These are phyloP conservation scores for Xylaria acuta DNA, from an alignment of 495 filamentous ascomycete genomes.

Conservation along the genomic window DNA sequence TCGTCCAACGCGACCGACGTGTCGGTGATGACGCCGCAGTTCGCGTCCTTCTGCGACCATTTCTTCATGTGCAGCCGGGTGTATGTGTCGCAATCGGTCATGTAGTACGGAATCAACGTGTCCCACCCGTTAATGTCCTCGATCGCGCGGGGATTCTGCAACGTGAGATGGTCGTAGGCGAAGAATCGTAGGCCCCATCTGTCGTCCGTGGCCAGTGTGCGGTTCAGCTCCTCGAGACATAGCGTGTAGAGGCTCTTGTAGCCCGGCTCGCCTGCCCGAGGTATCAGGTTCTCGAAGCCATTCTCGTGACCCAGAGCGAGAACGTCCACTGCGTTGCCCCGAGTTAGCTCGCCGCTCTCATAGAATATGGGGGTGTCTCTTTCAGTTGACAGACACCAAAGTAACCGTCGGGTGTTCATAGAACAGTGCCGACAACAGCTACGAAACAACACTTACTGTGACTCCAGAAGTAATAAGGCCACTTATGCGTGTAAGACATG, in stretches of 20 bases:
- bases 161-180: conserved; percentile 63
- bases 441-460: conserved; percentile 36
- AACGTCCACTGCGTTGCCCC: conserved; percentile 51
- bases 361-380: neutral
- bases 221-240: conserved; percentile 50
- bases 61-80: conserved; percentile 56
- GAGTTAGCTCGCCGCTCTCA: neutral
- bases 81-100: conserved; percentile 66
- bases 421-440: neutral
- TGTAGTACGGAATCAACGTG: conserved; percentile 66
- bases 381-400: neutral
- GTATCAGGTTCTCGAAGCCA: conserved; percentile 36
- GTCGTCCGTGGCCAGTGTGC: conserved; percentile 34
- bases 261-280: conserved; percentile 40
- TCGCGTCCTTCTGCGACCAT: conserved; percentile 53
- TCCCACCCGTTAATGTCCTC: conserved; percentile 66
- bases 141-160: conserved; percentile 61
- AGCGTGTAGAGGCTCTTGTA: conserved; percentile 62
- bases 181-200: conserved; percentile 62
- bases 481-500: conserved; percentile 47
- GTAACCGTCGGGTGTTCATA: no score
- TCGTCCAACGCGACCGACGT: conserved; percentile 55
- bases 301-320: conserved; percentile 55
- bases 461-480: conserved; percentile 63
- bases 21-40: conserved; percentile 61